Evolutionary conservation across 2,329 filamentous ascomycete genomes (phyloP).

Genomic region (Karstenula rhodostoma): DNA sequence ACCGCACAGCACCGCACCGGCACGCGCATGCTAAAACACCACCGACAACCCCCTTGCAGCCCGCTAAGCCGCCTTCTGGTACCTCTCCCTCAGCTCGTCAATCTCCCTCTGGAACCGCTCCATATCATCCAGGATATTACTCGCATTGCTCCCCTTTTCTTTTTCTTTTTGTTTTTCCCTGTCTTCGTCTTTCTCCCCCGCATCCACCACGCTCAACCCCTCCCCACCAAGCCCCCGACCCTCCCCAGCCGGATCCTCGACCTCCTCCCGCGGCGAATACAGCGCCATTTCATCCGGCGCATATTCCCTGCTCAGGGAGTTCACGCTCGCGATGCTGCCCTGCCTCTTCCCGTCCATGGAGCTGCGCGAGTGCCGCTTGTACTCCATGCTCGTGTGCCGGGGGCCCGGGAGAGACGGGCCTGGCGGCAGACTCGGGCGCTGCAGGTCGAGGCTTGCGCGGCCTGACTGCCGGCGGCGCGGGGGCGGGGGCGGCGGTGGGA

Average conservation of each 20-base stretch:
- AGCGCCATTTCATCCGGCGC: slow-evolving; percentile 34
- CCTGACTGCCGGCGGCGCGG: slow-evolving; percentile 45
- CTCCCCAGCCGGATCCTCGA: slow-evolving; percentile 21
- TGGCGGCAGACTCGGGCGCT: slow-evolving; percentile 28
- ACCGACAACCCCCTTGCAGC: slow-evolving; percentile 2
- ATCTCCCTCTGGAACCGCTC: slow-evolving; percentile 51
- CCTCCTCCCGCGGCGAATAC: slow-evolving; percentile 40
- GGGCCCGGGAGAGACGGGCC: slow-evolving; percentile 35
- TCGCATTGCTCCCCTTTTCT: slow-evolving; percentile 24
- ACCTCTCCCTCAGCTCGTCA: slow-evolving; percentile 46
- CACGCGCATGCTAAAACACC: background rate
- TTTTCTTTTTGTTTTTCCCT: background rate
- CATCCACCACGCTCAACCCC: background rate
- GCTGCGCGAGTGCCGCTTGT: slow-evolving; percentile 33
- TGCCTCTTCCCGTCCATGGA: slow-evolving; percentile 41
- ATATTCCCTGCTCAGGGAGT: slow-evolving; percentile 39
- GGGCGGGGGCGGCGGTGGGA: slow-evolving; percentile 39
- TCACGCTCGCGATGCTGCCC: slow-evolving; percentile 45
- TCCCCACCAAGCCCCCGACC: too few relatives aligned
- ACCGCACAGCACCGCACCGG: too few relatives aligned
- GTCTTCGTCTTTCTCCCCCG: background rate
- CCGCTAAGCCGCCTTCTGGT: slow-evolving; percentile 27
- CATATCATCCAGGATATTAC: slow-evolving; percentile 49
- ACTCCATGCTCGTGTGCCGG: slow-evolving; percentile 37
- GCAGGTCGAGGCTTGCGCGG: slow-evolving; percentile 43